Base-by-base conservation (phyloP, 2,329 filamentous ascomycete genomes). In the Karstenula rhodostoma region DNA sequence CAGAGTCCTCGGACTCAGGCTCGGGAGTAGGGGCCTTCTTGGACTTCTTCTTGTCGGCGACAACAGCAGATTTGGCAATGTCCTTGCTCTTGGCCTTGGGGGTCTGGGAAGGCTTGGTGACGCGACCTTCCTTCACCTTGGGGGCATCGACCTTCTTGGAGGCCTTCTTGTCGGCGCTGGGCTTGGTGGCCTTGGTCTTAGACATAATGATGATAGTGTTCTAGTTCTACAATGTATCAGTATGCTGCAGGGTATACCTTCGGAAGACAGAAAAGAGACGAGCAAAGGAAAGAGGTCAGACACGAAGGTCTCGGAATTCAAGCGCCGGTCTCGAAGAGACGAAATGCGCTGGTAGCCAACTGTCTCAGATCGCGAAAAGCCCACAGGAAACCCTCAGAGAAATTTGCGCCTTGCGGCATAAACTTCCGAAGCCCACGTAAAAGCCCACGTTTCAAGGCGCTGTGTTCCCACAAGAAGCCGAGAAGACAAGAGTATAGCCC, bases 71-170 rank as follows among this genome's bases (percentile, higher is more conserved):
- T 84, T 91, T 90, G 70, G 87, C 87, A 59, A 86, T 75, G 66
- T 88, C 83, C 84, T 90, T 90, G 71, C 87, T 85, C 83, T 90
- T 90, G 62, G 84, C 80, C 80, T 88, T 89, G 74, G 87, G 80
- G 66, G 85, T 85, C 77, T 90, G 84, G 63, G 86, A 82, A 56
- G 88, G 76, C 84, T 93, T 93, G 81, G 85, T 86, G 72, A 91
- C 84, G 67, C 86, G 86, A 68, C 84, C 88, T 70, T 84, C 84
- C 84, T 91, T 92, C 79, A 89, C 87, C 69, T 52, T 52, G 72
- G 81, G 78, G 77, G 87, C 85, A 68, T 79, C 77, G 64, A 71
- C 74, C 81, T 86, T 87, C 80, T 87, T 87, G 77, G 82, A 81
- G 75, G 89, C 84, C 82, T 90, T 90, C 75, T 77, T 77, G 65